A percentile compares a stretch with the other conserved stretches of the same genome.
Conservation (phyloP, 2,329 filamentous ascomycete species). For the Aureobasidium sp. region DNA sequence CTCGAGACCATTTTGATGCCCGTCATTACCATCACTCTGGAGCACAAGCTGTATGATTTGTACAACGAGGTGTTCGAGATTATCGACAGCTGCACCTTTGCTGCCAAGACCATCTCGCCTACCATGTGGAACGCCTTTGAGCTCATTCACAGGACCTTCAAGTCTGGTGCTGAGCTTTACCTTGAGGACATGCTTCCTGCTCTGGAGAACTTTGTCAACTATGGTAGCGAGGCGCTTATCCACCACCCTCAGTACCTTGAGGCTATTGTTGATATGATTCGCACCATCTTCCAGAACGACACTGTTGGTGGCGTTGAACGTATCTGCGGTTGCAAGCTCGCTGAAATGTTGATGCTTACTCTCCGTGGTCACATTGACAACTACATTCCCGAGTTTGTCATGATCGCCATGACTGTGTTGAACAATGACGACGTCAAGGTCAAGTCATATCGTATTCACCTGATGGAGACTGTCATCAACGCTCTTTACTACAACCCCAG, state of each 20-base stretch:
- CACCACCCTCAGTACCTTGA: conserved; percentile 81
- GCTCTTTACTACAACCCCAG: conserved; percentile 94
- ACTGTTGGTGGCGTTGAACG: conserved; percentile 91
- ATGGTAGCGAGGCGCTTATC: conserved; percentile 71
- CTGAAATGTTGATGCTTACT: conserved; percentile 95
- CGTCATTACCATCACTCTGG: conserved; percentile 88
- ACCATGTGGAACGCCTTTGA: conserved; percentile 99
- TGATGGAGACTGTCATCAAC: conserved; percentile 99
- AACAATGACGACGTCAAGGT: conserved; percentile 70
- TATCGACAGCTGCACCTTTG: conserved; percentile 97
- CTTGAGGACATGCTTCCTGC: conserved; percentile 98
- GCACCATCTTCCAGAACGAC: conserved; percentile 86
- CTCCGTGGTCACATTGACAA: conserved; percentile 81
- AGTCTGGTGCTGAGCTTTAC: conserved; percentile 92
- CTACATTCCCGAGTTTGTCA: conserved; percentile 81
- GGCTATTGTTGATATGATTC: conserved; percentile 87
- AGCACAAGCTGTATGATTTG: conserved; percentile 95
- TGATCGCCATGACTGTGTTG: conserved; percentile 79
- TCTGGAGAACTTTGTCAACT: conserved; percentile 95
- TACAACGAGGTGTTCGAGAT: conserved; percentile 99
- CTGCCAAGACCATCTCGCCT: conserved; percentile 87
- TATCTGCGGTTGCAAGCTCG: conserved; percentile 95
- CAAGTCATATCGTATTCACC: conserved; percentile 88
- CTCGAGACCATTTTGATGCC: conserved; percentile 96
- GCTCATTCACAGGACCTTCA: conserved; percentile 93